These are phyloP conservation scores for Ascomycota sp. DNA, from an alignment of 2,329 filamentous ascomycete genomes.

Conservation along the genomic window DNA sequence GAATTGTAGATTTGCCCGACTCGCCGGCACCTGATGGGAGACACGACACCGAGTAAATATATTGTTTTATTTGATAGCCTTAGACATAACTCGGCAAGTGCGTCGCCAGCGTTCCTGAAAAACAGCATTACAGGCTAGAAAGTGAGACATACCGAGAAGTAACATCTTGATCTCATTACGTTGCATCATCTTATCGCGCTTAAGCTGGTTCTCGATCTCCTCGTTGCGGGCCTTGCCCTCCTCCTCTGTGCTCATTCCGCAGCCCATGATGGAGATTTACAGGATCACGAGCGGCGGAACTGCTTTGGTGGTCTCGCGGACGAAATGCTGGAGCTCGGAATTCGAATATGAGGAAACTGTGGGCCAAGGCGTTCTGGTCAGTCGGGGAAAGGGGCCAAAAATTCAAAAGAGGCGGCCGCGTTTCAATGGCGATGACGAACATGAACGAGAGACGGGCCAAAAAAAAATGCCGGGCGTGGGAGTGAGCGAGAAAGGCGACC, in stretches of 20 bases:
- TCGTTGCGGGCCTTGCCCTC: conserved; percentile 99
- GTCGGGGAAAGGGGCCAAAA: conserved; percentile 1
- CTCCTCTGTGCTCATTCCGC: conserved; percentile 98
- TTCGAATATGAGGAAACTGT: not conserved
- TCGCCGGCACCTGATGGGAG: conserved; percentile 78
- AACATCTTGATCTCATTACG: conserved; percentile 99
- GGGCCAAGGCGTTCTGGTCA: not conserved
- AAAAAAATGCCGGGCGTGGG: not conserved
- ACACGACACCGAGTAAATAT: too few species aligned
- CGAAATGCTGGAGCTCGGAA: not conserved
- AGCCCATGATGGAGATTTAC: conserved; percentile 97
- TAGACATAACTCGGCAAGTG: too few species aligned
- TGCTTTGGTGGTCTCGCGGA: conserved; percentile 4
- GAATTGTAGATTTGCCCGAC: conserved; percentile 79
- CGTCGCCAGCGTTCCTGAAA: too few species aligned
- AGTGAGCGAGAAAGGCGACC: not conserved
- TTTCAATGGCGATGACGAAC: too few species aligned
- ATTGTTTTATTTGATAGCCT: too few species aligned
- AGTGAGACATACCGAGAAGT: conserved; percentile 51
- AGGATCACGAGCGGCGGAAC: conserved; percentile 15
- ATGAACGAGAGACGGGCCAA: too few species aligned
- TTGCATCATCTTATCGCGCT: conserved; percentile 96
- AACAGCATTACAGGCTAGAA: too few species aligned
- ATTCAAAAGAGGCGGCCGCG: too few species aligned
- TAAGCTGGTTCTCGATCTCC: conserved; percentile 98